Evolutionary conservation across 768 basidiomycete genomes (phyloP).

Genomic region (Suillus cothurnatus): DNA sequence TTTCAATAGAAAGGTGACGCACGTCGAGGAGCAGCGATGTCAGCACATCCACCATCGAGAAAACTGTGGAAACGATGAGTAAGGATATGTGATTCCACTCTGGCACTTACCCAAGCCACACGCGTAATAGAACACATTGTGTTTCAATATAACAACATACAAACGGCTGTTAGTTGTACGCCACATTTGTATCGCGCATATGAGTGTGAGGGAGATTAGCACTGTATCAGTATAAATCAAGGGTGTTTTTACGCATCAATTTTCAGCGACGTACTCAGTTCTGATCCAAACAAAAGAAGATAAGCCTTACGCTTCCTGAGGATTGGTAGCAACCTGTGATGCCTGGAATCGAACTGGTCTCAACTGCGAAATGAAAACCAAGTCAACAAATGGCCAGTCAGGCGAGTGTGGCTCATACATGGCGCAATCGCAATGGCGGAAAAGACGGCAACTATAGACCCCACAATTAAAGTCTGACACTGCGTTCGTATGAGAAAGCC

Average conservation of each 20-base stretch:
- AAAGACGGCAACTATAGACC: not conserved
- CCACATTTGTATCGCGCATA: conserved; percentile 4
- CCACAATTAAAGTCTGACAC: not conserved
- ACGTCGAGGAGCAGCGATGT: conserved; percentile 9
- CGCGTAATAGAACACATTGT: conserved; percentile 11
- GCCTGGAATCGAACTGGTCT: conserved; percentile 4
- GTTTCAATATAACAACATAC: conserved; percentile 6
- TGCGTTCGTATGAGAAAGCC: not conserved
- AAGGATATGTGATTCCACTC: no score
- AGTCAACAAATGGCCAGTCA: not conserved
- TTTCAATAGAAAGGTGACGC: not conserved
- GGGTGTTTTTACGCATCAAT: not conserved
- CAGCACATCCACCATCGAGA: conserved; percentile 8
- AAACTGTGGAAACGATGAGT: not conserved
- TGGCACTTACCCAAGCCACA: conserved; percentile 11
- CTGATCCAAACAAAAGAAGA: conserved; percentile 7
- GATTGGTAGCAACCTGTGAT: conserved; percentile 7
- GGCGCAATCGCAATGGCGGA: not conserved
- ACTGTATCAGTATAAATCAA: conserved; percentile 1
- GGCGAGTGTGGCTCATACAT: not conserved
- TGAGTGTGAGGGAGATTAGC: conserved; percentile 9
- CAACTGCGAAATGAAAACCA: not conserved
- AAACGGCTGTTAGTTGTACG: not conserved
- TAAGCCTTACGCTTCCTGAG: not conserved
- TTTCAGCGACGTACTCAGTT: conserved; percentile 3